Conservation (phyloP, 495 filamentous ascomycete species). For the Halenospora varia region DNA sequence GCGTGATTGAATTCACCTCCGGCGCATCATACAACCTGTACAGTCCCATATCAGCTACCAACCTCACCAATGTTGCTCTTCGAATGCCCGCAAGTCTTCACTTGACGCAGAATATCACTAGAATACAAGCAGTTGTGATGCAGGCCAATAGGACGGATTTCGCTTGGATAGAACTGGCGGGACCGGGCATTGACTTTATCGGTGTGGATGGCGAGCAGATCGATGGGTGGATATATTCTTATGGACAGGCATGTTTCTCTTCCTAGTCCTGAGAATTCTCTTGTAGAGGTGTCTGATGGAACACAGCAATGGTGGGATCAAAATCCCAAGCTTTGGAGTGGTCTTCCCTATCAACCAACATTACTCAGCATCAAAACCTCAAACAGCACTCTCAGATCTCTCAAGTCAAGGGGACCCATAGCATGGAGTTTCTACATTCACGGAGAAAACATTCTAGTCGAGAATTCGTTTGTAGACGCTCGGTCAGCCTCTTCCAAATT, state of each 20-base stretch:
- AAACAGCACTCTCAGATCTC: slow-evolving; percentile 31
- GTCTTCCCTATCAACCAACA: slow-evolving; percentile 34
- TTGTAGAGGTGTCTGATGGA: too few species aligned
- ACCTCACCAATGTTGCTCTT: slow-evolving; percentile 39
- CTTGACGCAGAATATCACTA: slow-evolving; percentile 33
- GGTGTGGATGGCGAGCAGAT: slow-evolving; percentile 29
- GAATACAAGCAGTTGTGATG: slow-evolving; percentile 32
- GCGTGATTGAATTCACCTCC: slow-evolving; percentile 32
- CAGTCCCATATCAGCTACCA: slow-evolving; percentile 32
- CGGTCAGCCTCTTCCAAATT: slow-evolving; percentile 32
- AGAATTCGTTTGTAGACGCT: slow-evolving; percentile 38
- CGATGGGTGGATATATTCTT: slow-evolving; percentile 42
- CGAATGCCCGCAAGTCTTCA: slow-evolving; percentile 37
- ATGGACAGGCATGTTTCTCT: slow-evolving; percentile 40
- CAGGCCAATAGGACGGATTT: slow-evolving; percentile 12
- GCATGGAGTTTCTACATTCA: slow-evolving; percentile 38
- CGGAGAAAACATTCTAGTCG: slow-evolving; percentile 34
- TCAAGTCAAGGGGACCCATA: slow-evolving; percentile 41
- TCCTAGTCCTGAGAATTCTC: too few species aligned
- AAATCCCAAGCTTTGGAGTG: slow-evolving; percentile 33
- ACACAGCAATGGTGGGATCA: slow-evolving; percentile 46
- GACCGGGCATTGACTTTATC: slow-evolving; percentile 31
- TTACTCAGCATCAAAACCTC: slow-evolving; percentile 36
- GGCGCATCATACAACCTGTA: slow-evolving; percentile 39
- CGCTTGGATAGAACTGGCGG: slow-evolving; percentile 34